Base-by-base conservation (phyloP, 1,284 basidiomycete genomes). In the Flammula alnicola region DNA sequence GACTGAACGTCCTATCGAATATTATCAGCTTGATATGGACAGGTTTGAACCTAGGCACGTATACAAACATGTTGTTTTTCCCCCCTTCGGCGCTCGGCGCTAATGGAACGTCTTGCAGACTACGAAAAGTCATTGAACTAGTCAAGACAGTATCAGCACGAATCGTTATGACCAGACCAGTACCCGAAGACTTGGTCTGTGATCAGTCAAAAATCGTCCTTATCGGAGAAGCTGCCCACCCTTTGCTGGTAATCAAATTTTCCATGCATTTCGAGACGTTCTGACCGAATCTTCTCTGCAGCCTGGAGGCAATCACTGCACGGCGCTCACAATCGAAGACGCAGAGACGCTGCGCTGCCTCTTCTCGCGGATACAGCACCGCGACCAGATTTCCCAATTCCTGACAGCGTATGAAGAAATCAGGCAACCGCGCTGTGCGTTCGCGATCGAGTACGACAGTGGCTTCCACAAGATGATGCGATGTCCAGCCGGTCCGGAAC, bases 161-260 rank as follows among this genome's bases (percentile, higher is more conserved):
- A 49, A 55, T 68, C 52, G 61, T 75, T 66, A 52, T 63, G 48
- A 67, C 63, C 38, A 70, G 66, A 26, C 69, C 66, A 30, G 64
- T 59, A 42, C 71, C 71, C 32, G 73, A 74, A 5, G 75, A 66
- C 27, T 72, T 78, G 62, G 73, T 80, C 3, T 81, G 79, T 52
- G 73, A 76, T 31, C 62, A 64, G 10, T 74, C 70, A n/a, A 72
- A 68, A 46, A 64, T 80, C 3, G 48, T 53, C 4, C 33, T 53
- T 17, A 44, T 56, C 6, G 54, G 55, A 1, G 55, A 53, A 29
- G 55, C 48, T 10, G 55, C 51, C 5, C 51, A 51, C 17, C 55
- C 55, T 6, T 37, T 53, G 12, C 32, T 51, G 23, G 55, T 56
- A 30, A 50, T 41, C 22, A 2, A 9, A 36, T 12, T 22, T 22